These are phyloP conservation scores for Tricholoma hemisulphureum DNA, from an alignment of 768 basidiomycete species.

Conservation along the genomic window DNA sequence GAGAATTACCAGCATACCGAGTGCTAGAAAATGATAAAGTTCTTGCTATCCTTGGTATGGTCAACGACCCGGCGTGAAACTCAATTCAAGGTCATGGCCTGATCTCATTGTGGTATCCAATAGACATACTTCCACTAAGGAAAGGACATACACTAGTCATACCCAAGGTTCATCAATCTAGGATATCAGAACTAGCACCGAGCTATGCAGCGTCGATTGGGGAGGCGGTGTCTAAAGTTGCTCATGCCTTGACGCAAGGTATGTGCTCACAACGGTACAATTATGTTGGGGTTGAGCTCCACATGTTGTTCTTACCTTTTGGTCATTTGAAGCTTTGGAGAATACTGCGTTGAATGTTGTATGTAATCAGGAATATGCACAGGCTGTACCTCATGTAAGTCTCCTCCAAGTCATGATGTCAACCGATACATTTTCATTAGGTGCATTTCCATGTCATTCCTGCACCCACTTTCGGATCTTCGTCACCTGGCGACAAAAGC, in stretches of 20 bases:
- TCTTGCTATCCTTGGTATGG: conserved; percentile 60
- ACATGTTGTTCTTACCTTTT: not conserved
- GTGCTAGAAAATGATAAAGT: conserved; percentile 64
- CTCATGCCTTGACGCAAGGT: conserved; percentile 64
- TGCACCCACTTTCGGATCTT: conserved; percentile 48
- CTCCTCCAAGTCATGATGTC: not conserved
- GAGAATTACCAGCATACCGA: conserved; percentile 44
- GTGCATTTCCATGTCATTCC: conserved; percentile 80
- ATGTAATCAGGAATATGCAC: conserved; percentile 80
- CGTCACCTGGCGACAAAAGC: conserved; percentile 11
- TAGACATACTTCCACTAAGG: conserved; percentile 69
- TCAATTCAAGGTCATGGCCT: not conserved
- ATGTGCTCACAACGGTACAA: conserved; percentile 7
- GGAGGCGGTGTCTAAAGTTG: conserved; percentile 57
- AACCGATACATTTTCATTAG: conserved; percentile 29
- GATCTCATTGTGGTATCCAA: not conserved
- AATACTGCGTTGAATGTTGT: conserved; percentile 74
- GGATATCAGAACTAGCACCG: conserved; percentile 63
- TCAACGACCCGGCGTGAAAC: conserved; percentile 12
- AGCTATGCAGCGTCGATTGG: conserved; percentile 61
- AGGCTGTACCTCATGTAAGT: conserved; percentile 73
- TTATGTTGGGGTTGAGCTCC: not conserved
- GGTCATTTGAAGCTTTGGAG: conserved; percentile 43
- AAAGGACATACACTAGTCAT: conserved; percentile 69
- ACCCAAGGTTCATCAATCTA: conserved; percentile 60